Base-by-base conservation (phyloP, 345 rosid species). In the Passiflora organensis region DNA sequence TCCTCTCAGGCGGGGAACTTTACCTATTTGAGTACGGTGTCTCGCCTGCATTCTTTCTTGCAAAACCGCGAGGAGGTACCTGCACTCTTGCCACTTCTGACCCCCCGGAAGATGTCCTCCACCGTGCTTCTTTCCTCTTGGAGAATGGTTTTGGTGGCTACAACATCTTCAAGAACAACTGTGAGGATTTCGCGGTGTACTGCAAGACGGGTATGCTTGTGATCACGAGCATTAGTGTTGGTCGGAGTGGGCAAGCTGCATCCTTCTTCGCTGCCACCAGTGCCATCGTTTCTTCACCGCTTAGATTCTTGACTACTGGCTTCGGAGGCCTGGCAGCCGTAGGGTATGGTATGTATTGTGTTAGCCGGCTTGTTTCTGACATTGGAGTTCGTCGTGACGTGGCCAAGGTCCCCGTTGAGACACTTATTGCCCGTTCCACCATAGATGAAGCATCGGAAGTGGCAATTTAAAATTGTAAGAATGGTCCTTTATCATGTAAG, bases 111-210 rank as follows among this genome's bases (percentile, higher is more conserved):
- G 72, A 82, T 34, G 86, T 80, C 44, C 60, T 84, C 51, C 74
- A 76, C 15, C 83, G 91, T 15, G 87, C 84, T 12, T 60, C 44
- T 9, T 84, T 55, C 64, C 87, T 89, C 12, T 72, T 68, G 0
- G 73, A 43, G 28, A 84, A 86, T 32, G 95, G 95, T 22, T 86
- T 89, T 58, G 96, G 91, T 41, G 80, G 21, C 16, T 89, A 84
- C 56, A 15, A 77, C 64, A 56, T 80, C 18, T 84, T 84, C 70
- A 79, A 72, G 64, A 89, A 89, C 68, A 85, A 83, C 55, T 85
- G 94, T 17, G 89, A 85, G 73, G 89, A 85, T 65, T 85, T 85
- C 15, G 94, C 96, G 1, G 77, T 74, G 16, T 83, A 85, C 66
- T 89, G 95, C 34, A 89, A 85, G 65, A 85, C 95, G 0, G 78